These are phyloP conservation scores for Recurvomyces mirabilis DNA, from an alignment of 495 filamentous ascomycete species.

Conservation along the genomic window DNA sequence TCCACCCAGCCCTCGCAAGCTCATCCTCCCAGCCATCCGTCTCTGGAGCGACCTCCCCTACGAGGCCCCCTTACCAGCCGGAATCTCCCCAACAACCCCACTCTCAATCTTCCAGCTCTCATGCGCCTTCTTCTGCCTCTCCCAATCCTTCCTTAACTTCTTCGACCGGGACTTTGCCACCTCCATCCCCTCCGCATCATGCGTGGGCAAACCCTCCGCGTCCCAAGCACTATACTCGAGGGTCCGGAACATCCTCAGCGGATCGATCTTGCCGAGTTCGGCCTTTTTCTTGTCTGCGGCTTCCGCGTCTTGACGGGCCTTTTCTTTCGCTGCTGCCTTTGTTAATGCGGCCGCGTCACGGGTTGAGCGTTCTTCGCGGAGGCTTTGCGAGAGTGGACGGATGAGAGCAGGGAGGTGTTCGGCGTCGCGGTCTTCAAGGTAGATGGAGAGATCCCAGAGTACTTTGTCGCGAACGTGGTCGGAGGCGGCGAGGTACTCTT, in stretches of 20 bases:
- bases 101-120: constrained; percentile 59
- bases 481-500: constrained; percentile 43
- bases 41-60: too few relatives aligned
- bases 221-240: constrained; percentile 70
- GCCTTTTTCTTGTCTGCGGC: constrained; percentile 47
- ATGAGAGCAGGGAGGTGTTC: constrained; percentile 69
- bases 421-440: constrained; percentile 70
- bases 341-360: constrained; percentile 34
- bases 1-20: too few relatives aligned
- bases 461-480: constrained; percentile 70
- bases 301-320: constrained; percentile 47
- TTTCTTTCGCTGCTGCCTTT: constrained; percentile 42
- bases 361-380: constrained; percentile 61
- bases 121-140: constrained; percentile 79
- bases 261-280: constrained; percentile 58
- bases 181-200: constrained; percentile 62
- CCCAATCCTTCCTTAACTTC: constrained; percentile 86
- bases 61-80: too few relatives aligned
- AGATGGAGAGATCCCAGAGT: constrained; percentile 68
- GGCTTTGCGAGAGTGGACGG: constrained; percentile 63
- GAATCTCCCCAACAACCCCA: too few relatives aligned
- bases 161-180: constrained; percentile 70
- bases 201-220: constrained; percentile 70
- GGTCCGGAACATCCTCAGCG: constrained; percentile 36
- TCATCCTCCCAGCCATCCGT: too few relatives aligned